Conservation (phyloP, 164 flowering plant genomes). For the Chimonanthus salicifolius region DNA sequence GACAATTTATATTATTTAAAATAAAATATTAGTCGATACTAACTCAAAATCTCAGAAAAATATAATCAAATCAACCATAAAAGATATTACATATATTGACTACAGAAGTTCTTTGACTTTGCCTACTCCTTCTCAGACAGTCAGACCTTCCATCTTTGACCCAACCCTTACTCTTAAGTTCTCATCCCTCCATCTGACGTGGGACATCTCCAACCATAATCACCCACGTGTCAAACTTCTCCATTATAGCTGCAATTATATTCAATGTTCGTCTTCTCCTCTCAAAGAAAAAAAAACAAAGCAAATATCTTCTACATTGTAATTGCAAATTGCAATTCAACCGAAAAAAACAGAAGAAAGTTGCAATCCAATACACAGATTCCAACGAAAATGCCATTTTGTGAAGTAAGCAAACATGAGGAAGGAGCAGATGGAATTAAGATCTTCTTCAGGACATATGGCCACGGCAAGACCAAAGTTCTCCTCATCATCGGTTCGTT, state of each 20-base stretch:
- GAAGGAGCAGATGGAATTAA: conserved; percentile 23
- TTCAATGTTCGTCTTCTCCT: too few species aligned
- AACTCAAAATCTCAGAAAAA: too few species aligned
- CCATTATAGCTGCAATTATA: neutral
- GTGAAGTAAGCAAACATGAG: conserved; percentile 30
- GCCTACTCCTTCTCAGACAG: too few species aligned
- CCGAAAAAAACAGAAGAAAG: too few species aligned
- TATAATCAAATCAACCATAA: too few species aligned
- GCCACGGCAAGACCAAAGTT: conserved; percentile 71
- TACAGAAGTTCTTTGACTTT: too few species aligned
- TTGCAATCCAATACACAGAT: neutral
- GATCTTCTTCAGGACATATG: conserved; percentile 75
- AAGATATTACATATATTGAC: too few species aligned
- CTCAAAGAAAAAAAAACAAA: too few species aligned
- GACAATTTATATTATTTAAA: too few species aligned
- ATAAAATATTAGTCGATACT: too few species aligned
- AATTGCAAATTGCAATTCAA: neutral
- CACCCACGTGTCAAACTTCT: neutral
- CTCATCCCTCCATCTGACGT: neutral
- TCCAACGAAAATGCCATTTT: conserved; percentile 56
- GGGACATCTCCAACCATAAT: neutral
- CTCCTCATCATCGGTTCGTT: conserved; percentile 71
- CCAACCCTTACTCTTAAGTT: too few species aligned
- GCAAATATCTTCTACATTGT: neutral
- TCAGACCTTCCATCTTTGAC: too few species aligned